phyloP scores from a whole-genome alignment of 768 basidiomycete species.

The Nevesoporus exiguus region DNA sequence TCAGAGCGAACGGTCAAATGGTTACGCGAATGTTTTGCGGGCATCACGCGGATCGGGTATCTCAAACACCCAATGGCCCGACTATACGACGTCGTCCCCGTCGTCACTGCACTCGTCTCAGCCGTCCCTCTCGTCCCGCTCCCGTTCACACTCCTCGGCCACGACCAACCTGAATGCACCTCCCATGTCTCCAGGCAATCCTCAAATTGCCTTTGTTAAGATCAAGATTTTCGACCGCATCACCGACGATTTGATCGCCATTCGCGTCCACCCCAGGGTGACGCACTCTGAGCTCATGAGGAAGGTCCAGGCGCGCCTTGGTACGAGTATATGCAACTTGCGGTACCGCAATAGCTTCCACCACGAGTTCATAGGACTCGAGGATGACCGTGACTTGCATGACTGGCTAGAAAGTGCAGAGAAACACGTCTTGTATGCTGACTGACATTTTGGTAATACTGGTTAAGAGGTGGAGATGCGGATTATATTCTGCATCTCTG shows the following conservation, averaged over 20 bases:
- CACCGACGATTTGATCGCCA: conserved; percentile 94
- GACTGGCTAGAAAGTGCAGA: conserved; percentile 77
- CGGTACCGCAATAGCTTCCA: conserved; percentile 73
- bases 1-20: conserved; percentile 32
- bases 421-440: conserved; percentile 81
- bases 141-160: conserved; percentile 57
- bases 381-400: conserved; percentile 59
- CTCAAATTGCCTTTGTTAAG: conserved; percentile 89
- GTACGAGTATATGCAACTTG: conserved; percentile 64
- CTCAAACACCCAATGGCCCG: conserved; percentile 29
- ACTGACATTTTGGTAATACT: conserved; percentile 36
- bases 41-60: conserved; percentile 30
- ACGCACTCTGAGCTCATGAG: conserved; percentile 83
- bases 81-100: conserved; percentile 38
- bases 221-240: conserved; percentile 96
- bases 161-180: conserved; percentile 55
- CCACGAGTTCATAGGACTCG: conserved; percentile 60
- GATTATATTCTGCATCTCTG: conserved; percentile 30
- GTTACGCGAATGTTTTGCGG: conserved; percentile 18
- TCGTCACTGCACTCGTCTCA: conserved; percentile 50
- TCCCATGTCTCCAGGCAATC: conserved; percentile 72
- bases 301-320: conserved; percentile 87
- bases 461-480: conserved; percentile 9
- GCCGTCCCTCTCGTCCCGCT: conserved; percentile 49
- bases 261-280: conserved; percentile 92